Evolutionary conservation across 2,329 filamentous ascomycete species (phyloP).

Genomic region (Sphaceloma murrayae): DNA sequence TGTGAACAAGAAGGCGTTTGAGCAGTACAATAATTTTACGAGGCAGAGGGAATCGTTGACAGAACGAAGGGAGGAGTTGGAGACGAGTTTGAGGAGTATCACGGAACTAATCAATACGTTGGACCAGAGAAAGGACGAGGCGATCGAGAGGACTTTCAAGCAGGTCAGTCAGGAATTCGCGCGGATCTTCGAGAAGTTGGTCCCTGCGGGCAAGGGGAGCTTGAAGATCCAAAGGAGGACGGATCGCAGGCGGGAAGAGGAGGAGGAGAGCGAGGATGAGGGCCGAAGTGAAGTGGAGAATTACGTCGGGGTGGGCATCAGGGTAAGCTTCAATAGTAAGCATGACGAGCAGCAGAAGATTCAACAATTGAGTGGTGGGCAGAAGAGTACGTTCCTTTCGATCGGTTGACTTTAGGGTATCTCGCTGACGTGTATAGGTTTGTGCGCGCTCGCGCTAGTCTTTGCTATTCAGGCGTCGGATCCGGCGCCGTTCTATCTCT

Average conservation of each 20-base stretch:
- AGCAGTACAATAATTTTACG: constrained; percentile 97
- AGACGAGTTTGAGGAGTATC: constrained; percentile 76
- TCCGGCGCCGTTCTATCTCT: constrained; percentile 96
- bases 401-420: constrained; percentile 19
- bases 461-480: constrained; percentile 99
- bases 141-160: constrained; percentile 96
- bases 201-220: constrained; percentile 83
- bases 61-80: constrained; percentile 75
- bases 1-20: constrained; percentile 98
- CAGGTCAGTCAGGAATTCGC: constrained; percentile 92
- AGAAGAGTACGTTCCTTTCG: constrained; percentile 66
- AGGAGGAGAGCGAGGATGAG: constrained; percentile 41
- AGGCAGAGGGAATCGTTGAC: constrained; percentile 80
- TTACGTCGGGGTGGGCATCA: constrained; percentile 92
- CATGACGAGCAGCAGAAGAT: constrained; percentile 97
- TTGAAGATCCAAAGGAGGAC: constrained; percentile 87
- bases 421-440: constrained; percentile 43
- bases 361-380: constrained; percentile 90
- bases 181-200: constrained; percentile 86
- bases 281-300: constrained; percentile 64
- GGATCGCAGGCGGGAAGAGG: constrained; percentile 58
- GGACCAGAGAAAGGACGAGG: constrained; percentile 93
- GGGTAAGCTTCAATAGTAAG: constrained; percentile 97
- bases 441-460: constrained; percentile 93
- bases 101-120: constrained; percentile 86